phyloP scores from a whole-genome alignment of 306 rosid species.

The Pyrus bretschneideri region DNA sequence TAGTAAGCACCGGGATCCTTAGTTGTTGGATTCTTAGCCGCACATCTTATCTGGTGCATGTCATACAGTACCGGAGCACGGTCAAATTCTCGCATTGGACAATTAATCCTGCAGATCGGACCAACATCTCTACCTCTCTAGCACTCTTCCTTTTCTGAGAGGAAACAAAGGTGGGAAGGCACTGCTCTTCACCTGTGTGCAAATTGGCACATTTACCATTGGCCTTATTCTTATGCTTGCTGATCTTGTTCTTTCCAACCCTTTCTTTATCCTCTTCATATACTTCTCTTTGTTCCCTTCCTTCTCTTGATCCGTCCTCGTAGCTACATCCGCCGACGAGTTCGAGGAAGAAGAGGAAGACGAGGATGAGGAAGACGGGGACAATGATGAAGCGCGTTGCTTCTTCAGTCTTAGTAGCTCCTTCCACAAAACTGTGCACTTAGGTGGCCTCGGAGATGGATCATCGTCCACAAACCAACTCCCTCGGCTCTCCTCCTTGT shows the following conservation, averaged over 20 bases:
- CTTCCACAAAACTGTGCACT: constrained; percentile 95
- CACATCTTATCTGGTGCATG: too few species aligned
- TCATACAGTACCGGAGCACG: not conserved
- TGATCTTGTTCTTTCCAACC: constrained; percentile 87
- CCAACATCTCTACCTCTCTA: constrained; percentile 48
- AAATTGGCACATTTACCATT: constrained; percentile 89
- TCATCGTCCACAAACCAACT: constrained; percentile 96
- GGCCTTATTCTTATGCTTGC: constrained; percentile 87
- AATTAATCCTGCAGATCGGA: constrained; percentile 19
- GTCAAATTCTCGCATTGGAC: not conserved
- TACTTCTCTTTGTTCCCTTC: constrained; percentile 48
- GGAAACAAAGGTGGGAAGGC: constrained; percentile 90
- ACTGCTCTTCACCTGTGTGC: constrained; percentile 73
- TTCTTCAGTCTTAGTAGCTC: constrained; percentile 92
- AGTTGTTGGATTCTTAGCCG: not conserved
- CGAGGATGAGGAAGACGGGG: constrained; percentile 86
- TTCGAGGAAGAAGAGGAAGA: constrained; percentile 70
- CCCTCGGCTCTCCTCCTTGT: constrained; percentile 53
- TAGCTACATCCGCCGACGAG: constrained; percentile 59
- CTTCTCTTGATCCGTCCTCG: constrained; percentile 50
- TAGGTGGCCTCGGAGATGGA: constrained; percentile 98
- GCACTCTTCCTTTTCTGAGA: constrained; percentile 60
- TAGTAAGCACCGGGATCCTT: not conserved
- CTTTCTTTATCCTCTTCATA: constrained; percentile 73
- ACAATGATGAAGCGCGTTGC: constrained; percentile 72